Evolutionary conservation across 2,329 filamentous ascomycete genomes (phyloP).

Genomic region (Podosphaera xanthii): DNA sequence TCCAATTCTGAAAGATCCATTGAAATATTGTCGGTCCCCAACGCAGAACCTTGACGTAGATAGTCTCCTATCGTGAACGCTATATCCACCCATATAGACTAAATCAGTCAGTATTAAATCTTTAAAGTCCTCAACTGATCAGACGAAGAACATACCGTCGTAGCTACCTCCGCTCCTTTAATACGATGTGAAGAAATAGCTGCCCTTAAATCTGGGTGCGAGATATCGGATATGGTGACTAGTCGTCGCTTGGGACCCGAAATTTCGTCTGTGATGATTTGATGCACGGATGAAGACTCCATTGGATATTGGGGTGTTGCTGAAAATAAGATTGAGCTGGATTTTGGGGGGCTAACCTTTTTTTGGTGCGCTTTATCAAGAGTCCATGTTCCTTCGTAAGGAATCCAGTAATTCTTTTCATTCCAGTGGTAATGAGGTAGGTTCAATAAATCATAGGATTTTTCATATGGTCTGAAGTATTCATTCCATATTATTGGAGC

Average conservation of each 20-base stretch:
- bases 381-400: slow-evolving; percentile 44
- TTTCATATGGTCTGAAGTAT: slow-evolving; percentile 38
- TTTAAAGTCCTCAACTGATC: neutral
- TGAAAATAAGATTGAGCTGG: neutral
- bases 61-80: slow-evolving; percentile 34
- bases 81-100: slow-evolving; percentile 34
- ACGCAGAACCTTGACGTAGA: slow-evolving; percentile 22
- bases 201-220: slow-evolving; percentile 2
- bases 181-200: slow-evolving; percentile 5
- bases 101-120: neutral
- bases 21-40: slow-evolving; percentile 14
- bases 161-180: slow-evolving; percentile 4
- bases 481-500: slow-evolving; percentile 47
- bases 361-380: slow-evolving; percentile 35
- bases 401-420: slow-evolving; percentile 44
- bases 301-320: slow-evolving; percentile 2
- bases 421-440: slow-evolving; percentile 47
- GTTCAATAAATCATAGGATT: slow-evolving; percentile 33
- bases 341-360: neutral
- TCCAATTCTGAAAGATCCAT: slow-evolving; percentile 20
- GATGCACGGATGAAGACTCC: slow-evolving; percentile 26
- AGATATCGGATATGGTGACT: slow-evolving; percentile 3
- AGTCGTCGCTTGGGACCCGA: neutral
- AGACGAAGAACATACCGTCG: slow-evolving; percentile 20
- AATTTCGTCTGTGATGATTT: slow-evolving; percentile 26